Percentiles rank a stretch among this genome's conserved stretches.
phyloP scores from a whole-genome alignment of 2,329 filamentous ascomycete genomes.

The Nothopassalora personata region DNA sequence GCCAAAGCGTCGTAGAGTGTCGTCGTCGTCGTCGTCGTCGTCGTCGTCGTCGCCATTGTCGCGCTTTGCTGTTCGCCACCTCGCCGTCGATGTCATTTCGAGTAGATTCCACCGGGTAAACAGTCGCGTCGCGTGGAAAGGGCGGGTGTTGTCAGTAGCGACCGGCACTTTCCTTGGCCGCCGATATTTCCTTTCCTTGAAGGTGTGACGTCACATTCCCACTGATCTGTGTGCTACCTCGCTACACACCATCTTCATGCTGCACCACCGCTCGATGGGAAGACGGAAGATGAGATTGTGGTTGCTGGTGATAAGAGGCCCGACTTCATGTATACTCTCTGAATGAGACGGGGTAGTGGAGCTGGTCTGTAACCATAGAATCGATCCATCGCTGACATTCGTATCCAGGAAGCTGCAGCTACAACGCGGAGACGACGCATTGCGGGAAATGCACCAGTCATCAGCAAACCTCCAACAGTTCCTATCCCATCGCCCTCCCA shows the following conservation, averaged over 20 bases:
- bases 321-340: conserved; percentile 30
- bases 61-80: background rate
- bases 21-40: background rate
- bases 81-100: background rate
- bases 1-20: conserved; percentile 14
- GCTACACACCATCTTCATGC: background rate
- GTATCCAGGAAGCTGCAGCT: no score
- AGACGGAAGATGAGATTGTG: conserved; percentile 57
- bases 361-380: no score
- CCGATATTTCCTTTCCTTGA: background rate
- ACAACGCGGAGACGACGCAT: no score
- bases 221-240: background rate
- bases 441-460: background rate
- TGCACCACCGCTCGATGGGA: conserved; percentile 50
- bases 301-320: conserved; percentile 61
- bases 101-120: background rate
- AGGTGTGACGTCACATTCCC: background rate
- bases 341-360: background rate
- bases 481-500: background rate
- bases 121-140: background rate
- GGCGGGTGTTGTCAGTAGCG: background rate
- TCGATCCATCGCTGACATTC: no score
- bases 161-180: background rate
- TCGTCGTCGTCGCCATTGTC: background rate
- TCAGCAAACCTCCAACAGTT: background rate